Base-by-base conservation (phyloP, 176 grass and related monocot genomes). In the Oryza officinalis region DNA sequence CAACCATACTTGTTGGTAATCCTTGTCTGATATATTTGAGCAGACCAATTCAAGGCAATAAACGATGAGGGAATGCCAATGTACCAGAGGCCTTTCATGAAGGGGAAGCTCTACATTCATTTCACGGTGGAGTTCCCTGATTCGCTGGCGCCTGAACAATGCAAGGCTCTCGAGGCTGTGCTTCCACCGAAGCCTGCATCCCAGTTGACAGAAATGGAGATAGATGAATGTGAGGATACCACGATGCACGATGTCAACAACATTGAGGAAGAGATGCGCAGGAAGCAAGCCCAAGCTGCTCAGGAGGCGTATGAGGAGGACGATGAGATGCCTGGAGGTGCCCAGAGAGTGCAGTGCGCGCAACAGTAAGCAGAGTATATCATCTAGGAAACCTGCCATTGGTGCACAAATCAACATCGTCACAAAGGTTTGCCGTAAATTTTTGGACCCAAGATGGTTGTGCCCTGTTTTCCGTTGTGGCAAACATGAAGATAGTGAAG, bases 1-100 rank as follows among this genome's bases (percentile, higher is more conserved):
- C 25, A 44, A 28, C 10, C 64, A 1, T 69, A 25, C 72, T 41
- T 84, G 49, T 50, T 76, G 6, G 13, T 75, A 45, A 87, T 70
- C 23, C 4, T 76, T 87, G 79, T 67, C 22, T 74, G 23, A 0
- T 32, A 65, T 67, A 83, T 54, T 15, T 75, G 69, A 52, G 40
- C 86, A 97, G 95, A 97, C 83, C 84, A 87, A 86, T 97, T 97
- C 77, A 97, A 97, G 92, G 95, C 90, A 27, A 97, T 97, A 61
- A 94, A 94, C 5, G 92, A 97, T 2, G 95, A 97, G 84, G 95
- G 95, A 0, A 97, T 94, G 95, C 90, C 95, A 5, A 94, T 97
- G 71, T 91, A 94, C 86, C 86, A 91, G 84, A 88, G 90, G 76
- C 92, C 95, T 17, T 97, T 97, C 92, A 97, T 97, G 92, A 94